Conservation (phyloP, 768 basidiomycete genomes). For the Calvatia gigantea region DNA sequence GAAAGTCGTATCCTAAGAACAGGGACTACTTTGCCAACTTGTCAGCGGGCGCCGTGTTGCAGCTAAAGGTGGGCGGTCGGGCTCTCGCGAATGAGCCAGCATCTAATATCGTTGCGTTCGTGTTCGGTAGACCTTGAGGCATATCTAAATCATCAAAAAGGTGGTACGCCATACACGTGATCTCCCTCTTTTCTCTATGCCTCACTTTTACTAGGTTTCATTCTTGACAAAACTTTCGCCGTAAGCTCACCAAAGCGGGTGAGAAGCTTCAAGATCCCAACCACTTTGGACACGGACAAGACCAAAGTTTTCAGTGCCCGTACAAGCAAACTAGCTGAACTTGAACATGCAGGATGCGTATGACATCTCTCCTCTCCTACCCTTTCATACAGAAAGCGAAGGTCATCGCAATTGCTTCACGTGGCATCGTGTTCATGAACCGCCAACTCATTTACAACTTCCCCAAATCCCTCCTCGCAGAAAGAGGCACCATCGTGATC, state of each 20-base stretch:
- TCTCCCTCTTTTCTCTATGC: neutral
- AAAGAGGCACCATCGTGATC: constrained; percentile 92
- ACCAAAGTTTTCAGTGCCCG: constrained; percentile 99
- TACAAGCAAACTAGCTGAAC: constrained; percentile 95
- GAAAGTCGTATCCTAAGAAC: constrained; percentile 92
- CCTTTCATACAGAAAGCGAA: constrained; percentile 68
- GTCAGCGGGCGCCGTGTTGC: constrained; percentile 93
- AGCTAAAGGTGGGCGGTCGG: constrained; percentile 66
- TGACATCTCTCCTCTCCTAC: constrained; percentile 18
- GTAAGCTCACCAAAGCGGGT: constrained; percentile 93
- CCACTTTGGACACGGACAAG: constrained; percentile 99
- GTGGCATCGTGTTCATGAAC: constrained; percentile 97
- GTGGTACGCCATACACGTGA: constrained; percentile 52
- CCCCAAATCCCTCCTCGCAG: constrained; percentile 92
- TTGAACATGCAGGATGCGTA: constrained; percentile 92
- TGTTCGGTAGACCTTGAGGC: constrained; percentile 97
- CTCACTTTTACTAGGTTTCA: constrained; percentile 64
- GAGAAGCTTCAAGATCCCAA: constrained; percentile 93
- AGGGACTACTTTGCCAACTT: constrained; percentile 98
- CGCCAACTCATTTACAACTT: constrained; percentile 99
- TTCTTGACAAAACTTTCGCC: constrained; percentile 93
- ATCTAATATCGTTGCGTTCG: constrained; percentile 29
- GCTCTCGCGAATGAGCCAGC: neutral
- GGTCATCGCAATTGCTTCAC: constrained; percentile 89
- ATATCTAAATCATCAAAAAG: constrained; percentile 99